Evolutionary conservation across 192 early-diverging fungal species (phyloP), one percentile per base, ranked within the genome.

Genomic region (Coemansia pectinata): DNA sequence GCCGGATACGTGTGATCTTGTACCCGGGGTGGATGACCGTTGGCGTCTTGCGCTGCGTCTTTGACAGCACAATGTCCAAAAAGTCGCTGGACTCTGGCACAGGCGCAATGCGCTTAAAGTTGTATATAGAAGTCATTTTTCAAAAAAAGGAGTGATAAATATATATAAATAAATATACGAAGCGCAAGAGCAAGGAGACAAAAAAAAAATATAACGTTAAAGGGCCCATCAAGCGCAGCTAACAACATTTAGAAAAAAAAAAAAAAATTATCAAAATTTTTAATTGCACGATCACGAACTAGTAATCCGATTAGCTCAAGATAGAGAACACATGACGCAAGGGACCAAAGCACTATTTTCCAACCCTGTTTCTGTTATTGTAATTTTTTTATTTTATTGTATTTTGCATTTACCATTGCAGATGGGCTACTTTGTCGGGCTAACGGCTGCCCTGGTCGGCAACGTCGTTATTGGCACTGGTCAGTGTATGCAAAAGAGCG

Each of bases 31-130:
- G 98, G 69, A 99, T 89, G 58, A 98, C 92, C 19, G 95, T 94
- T 17, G 95, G 92, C 19, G 93, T 95, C 83, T 99, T 99, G 83
- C 98, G 90, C 87, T 99, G 96, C 14, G 97, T 98, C 88, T 97
- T 98, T 45, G 92, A 95, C 79, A 98, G 86, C 66, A 96, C 89
- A 83, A 98, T 98, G 88, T 99, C 96, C 80, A 99, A 81, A 85
- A 99, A 98, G 85, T 98, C 97, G 42, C 81, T 77, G 31, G 90
- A 88, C 67, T 91, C 91, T 31, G 96, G 96, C 14, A 99, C 95
- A 33, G 94, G 94, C 85, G 93, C 91, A 66, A 99, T 95, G 82
- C 91, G 91, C 80, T 99, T 99, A 86, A 99, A 97, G 85, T 99
- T 99, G 86, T 99, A 99, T 74, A 96, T 88, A 36, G 91, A 88